A percentile compares a stretch with the other conserved stretches of the same genome.
These are phyloP conservation scores for Diospyros lotus DNA, from an alignment of 148 eudicot species.

Conservation along the genomic window DNA sequence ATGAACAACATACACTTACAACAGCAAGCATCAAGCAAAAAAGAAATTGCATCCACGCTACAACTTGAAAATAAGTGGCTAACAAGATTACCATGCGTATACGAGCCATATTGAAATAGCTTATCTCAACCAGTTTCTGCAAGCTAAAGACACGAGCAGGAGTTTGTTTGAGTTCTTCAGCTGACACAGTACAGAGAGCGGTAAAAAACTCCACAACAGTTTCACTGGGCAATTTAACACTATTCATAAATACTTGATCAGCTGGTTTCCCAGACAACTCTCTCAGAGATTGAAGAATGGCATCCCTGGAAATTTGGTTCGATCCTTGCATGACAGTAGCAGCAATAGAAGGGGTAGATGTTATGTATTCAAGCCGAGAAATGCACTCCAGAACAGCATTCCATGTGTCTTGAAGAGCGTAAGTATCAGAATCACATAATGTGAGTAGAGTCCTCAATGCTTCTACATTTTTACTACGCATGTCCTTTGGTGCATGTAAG, in stretches of 20 bases:
- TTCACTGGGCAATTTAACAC: constrained; percentile 88
- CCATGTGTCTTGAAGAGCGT: constrained; percentile 95
- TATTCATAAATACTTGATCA: constrained; percentile 87
- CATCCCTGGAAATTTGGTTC: constrained; percentile 92
- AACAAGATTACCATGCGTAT: constrained; percentile 83
- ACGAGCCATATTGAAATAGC: constrained; percentile 99
- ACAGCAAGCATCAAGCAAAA: neutral
- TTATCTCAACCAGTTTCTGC: constrained; percentile 97
- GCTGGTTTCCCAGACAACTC: constrained; percentile 89
- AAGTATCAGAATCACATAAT: constrained; percentile 70
- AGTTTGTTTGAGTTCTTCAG: constrained; percentile 83
- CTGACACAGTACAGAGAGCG: constrained; percentile 89
- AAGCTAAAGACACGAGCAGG: constrained; percentile 98
- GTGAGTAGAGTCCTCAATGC: constrained; percentile 78
- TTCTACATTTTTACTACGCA: constrained; percentile 97
- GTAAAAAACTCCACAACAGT: constrained; percentile 96
- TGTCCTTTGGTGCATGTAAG: constrained; percentile 97
- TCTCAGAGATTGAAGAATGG: constrained; percentile 77
- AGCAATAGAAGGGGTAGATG: constrained; percentile 73
- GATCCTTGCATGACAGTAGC: constrained; percentile 92
- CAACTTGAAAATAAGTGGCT: neutral
- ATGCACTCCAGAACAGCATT: constrained; percentile 90
- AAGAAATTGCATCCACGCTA: neutral
- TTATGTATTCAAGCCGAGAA: constrained; percentile 84
- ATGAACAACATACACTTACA: neutral